Percentiles rank a stretch among this genome's conserved stretches.
Evolutionary conservation across 2,329 filamentous ascomycete genomes (phyloP).

Genomic region (Cucurbitaria berberidis): DNA sequence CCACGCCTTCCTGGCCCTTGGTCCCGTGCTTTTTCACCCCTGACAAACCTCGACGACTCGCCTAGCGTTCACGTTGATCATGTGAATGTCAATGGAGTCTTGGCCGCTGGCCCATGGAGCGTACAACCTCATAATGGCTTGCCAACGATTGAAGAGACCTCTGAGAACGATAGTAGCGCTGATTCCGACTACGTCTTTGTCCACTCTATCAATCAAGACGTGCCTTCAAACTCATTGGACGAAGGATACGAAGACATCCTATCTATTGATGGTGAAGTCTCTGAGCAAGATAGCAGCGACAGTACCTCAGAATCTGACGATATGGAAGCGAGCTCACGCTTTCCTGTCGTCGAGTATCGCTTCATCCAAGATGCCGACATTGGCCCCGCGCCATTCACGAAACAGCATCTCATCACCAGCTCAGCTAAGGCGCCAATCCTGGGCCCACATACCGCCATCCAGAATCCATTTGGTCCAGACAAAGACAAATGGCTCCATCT

Average conservation of each 20-base stretch:
- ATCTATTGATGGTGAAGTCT: background rate
- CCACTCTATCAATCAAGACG: background rate
- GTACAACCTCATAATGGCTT: background rate
- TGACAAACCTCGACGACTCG: background rate
- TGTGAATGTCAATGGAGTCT: background rate
- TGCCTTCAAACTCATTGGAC: background rate
- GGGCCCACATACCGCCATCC: slow-evolving; percentile 3
- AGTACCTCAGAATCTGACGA: background rate
- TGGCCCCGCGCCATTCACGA: slow-evolving; percentile 1
- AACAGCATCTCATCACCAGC: background rate
- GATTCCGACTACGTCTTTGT: background rate
- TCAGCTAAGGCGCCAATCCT: background rate
- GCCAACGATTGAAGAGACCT: background rate
- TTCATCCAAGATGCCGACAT: background rate
- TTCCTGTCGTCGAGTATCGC: background rate
- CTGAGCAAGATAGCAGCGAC: background rate
- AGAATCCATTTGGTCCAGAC: background rate
- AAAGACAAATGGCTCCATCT: slow-evolving; percentile 1
- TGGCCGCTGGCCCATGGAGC: background rate
- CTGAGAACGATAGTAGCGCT: background rate
- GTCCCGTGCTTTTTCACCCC: background rate
- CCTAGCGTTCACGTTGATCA: background rate
- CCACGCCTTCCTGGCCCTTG: background rate
- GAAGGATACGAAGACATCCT: background rate
- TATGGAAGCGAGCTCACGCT: background rate